Percentiles rank a stretch among this genome's conserved stretches.
Evolutionary conservation across 306 rosid genomes (phyloP).

Genomic region (Cercis canadensis): DNA sequence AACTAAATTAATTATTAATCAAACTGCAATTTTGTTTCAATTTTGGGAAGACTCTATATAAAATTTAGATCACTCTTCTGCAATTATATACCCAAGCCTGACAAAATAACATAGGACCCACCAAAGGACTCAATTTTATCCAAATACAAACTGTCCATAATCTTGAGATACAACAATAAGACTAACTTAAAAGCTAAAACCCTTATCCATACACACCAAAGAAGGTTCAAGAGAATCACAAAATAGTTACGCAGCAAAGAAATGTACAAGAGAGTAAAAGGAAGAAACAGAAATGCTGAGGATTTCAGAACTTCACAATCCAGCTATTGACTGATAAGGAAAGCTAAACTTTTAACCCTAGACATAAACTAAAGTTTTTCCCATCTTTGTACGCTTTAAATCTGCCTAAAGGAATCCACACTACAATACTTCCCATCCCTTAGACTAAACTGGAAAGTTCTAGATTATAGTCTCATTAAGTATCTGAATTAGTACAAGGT

Average conservation of each 20-base stretch:
- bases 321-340: neutral
- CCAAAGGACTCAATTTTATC: neutral
- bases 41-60: too few relatives aligned
- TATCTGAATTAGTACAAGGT: neutral
- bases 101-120: conserved; percentile 5
- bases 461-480: neutral
- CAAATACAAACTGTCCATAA: neutral
- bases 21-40: too few relatives aligned
- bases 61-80: too few relatives aligned
- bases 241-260: too few relatives aligned
- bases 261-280: too few relatives aligned
- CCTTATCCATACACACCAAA: too few relatives aligned
- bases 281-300: neutral
- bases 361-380: too few relatives aligned
- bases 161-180: neutral
- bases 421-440: neutral
- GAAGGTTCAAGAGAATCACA: too few relatives aligned
- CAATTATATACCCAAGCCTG: neutral
- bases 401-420: neutral
- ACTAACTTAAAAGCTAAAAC: neutral
- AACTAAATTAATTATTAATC: too few relatives aligned
- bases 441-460: conserved; percentile 8
- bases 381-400: neutral
- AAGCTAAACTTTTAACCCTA: neutral
- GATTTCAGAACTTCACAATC: neutral